These are phyloP conservation scores for Silybum marianum DNA, from an alignment of 129 eudicot species.

Conservation along the genomic window DNA sequence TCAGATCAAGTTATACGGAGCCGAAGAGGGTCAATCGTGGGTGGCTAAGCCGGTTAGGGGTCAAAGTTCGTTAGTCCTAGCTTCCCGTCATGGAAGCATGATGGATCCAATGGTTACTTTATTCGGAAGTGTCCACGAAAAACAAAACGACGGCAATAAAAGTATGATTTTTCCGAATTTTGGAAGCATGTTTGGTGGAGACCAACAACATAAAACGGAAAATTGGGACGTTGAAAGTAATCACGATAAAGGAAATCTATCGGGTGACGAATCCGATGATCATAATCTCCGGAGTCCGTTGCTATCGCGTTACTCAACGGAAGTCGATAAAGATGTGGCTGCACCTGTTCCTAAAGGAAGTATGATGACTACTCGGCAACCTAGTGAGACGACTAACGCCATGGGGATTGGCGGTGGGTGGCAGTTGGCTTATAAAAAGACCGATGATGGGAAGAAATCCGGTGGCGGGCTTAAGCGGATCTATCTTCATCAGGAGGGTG, in stretches of 20 bases:
- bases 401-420: constrained; percentile 97
- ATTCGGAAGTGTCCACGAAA: constrained; percentile 89
- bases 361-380: constrained; percentile 38
- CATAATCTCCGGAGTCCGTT: constrained; percentile 57
- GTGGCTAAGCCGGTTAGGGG: constrained; percentile 83
- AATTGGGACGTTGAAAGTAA: constrained; percentile 68
- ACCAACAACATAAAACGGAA: constrained; percentile 44
- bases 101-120: constrained; percentile 79
- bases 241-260: constrained; percentile 42
- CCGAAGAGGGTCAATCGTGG: constrained; percentile 85
- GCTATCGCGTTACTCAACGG: constrained; percentile 58
- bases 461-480: constrained; percentile 76
- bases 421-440: constrained; percentile 78
- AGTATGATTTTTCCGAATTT: constrained; percentile 62
- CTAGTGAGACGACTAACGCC: constrained; percentile 51
- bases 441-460: constrained; percentile 53
- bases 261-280: constrained; percentile 55
- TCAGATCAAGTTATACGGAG: constrained; percentile 67
- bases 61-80: constrained; percentile 67
- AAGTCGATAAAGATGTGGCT: constrained; percentile 44
- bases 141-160: constrained; percentile 51
- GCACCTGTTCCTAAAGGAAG: constrained; percentile 35
- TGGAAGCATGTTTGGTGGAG: constrained; percentile 69
- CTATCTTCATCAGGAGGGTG: constrained; percentile 71
- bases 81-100: constrained; percentile 68